A percentile compares a stretch with the other conserved stretches of the same genome.
Evolutionary conservation across 1,284 basidiomycete species (phyloP).

Genomic region (Puccinia horiana): DNA sequence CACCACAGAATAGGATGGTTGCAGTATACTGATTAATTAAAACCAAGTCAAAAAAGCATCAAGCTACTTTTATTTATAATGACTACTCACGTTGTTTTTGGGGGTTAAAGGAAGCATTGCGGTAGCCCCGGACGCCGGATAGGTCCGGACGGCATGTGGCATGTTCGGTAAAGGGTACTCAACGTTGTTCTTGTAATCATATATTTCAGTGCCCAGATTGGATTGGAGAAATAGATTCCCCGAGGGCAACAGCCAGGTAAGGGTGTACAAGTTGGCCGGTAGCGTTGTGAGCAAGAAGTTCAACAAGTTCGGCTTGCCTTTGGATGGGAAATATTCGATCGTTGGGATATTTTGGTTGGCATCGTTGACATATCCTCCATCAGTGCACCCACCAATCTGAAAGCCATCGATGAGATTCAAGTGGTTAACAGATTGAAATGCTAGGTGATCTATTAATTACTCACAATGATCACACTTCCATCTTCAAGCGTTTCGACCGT

Average conservation of each 20-base stretch:
- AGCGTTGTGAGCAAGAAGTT: conserved; percentile 40
- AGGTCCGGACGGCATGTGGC: conserved; percentile 64
- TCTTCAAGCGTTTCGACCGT: conserved; percentile 47
- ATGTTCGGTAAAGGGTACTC: conserved; percentile 55
- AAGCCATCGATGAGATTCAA: not conserved
- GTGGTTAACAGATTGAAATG: not conserved
- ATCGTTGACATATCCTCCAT: conserved; percentile 49
- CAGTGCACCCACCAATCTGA: conserved; percentile 47
- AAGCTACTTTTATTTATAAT: no score
- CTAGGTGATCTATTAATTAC: not conserved
- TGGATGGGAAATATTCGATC: conserved; percentile 43
- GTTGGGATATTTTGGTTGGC: conserved; percentile 46
- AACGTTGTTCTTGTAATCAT: conserved; percentile 46
- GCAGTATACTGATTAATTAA: conserved; percentile 65
- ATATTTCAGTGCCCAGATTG: conserved; percentile 42
- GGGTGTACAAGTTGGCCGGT: conserved; percentile 39
- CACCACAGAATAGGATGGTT: conserved; percentile 85
- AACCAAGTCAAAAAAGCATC: not conserved
- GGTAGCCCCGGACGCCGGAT: conserved; percentile 85
- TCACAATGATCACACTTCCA: conserved; percentile 46
- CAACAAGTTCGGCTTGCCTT: conserved; percentile 17
- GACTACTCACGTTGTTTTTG: conserved; percentile 67
- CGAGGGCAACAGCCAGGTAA: conserved; percentile 43
- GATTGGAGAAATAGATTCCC: conserved; percentile 49
- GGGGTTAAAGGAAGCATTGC: conserved; percentile 89